These are phyloP conservation scores for Dictyostelium purpureum DNA, from an alignment of 78 protist species.

Conservation along the genomic window DNA sequence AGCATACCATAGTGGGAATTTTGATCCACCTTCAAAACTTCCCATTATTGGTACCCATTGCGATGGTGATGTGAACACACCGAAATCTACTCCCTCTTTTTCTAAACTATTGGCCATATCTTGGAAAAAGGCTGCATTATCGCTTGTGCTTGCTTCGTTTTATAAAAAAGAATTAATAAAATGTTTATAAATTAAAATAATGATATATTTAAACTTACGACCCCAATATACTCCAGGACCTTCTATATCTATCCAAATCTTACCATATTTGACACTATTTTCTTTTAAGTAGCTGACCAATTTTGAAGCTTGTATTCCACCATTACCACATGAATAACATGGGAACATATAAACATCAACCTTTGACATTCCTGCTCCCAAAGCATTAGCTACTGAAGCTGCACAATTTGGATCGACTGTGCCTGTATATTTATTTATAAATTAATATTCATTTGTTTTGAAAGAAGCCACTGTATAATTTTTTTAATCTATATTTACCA, in stretches of 20 bases:
- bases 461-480: neutral
- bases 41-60: slow-evolving; percentile 78
- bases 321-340: slow-evolving; percentile 33
- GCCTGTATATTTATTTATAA: neutral
- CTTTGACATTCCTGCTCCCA: neutral
- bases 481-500: neutral
- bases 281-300: neutral
- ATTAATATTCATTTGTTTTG: too few species aligned
- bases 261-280: neutral
- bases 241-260: slow-evolving; percentile 67
- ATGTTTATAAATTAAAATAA: neutral
- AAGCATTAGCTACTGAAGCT: slow-evolving; percentile 6
- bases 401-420: slow-evolving; percentile 32
- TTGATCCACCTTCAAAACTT: neutral
- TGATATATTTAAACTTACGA: neutral
- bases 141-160: slow-evolving; percentile 42
- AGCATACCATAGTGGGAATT: slow-evolving; percentile 67
- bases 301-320: neutral
- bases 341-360: slow-evolving; percentile 59
- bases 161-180: neutral
- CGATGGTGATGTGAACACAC: slow-evolving; percentile 66
- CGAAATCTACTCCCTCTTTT: slow-evolving; percentile 28
- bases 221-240: slow-evolving; percentile 63
- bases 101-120: slow-evolving; percentile 15
- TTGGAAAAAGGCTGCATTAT: slow-evolving; percentile 27